Percentiles rank a stretch among this genome's conserved stretches.
These are phyloP conservation scores for Cenchrus fungigraminus DNA, from an alignment of 176 grass and related monocot species.

Conservation along the genomic window DNA sequence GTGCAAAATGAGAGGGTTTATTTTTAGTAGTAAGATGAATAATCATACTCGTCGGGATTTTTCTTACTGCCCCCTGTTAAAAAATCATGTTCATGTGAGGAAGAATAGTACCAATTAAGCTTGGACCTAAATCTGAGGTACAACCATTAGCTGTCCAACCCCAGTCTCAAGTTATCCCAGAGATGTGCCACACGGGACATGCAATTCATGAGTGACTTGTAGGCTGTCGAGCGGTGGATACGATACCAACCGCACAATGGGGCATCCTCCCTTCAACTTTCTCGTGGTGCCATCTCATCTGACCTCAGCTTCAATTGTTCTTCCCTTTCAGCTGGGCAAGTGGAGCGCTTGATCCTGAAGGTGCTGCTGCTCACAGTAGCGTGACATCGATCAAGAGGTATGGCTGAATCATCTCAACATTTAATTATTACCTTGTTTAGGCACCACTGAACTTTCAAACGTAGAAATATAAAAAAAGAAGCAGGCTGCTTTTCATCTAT, in stretches of 20 bases:
- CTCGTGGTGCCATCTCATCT: slow-evolving; percentile 33
- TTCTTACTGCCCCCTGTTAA: not conserved
- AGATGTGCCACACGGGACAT: slow-evolving; percentile 23
- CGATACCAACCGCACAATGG: slow-evolving; percentile 36
- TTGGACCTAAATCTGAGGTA: not conserved
- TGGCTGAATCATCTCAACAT: slow-evolving; percentile 4
- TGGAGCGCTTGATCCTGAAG: slow-evolving; percentile 89
- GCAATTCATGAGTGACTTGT: slow-evolving; percentile 32
- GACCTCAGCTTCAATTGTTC: slow-evolving; percentile 13
- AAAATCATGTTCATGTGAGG: not conserved
- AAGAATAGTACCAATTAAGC: not conserved
- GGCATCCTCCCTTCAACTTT: slow-evolving; percentile 12
- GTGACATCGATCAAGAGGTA: slow-evolving; percentile 95
- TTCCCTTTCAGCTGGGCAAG: slow-evolving; percentile 88
- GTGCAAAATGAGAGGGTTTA: not conserved
- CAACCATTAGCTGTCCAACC: slow-evolving; percentile 17
- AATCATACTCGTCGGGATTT: not conserved
- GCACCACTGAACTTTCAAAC: slow-evolving; percentile 17
- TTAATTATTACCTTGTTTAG: not conserved
- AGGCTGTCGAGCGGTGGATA: slow-evolving; percentile 14
- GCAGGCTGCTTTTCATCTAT: not conserved
- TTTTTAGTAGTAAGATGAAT: not conserved
- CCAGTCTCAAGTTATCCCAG: slow-evolving; percentile 29
- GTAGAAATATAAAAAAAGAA: not conserved
- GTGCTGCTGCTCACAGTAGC: slow-evolving; percentile 53